A percentile compares a stretch with the other conserved stretches of the same genome.
These are phyloP conservation scores for Penicillium griseofulvum DNA, from an alignment of 2,329 filamentous ascomycete genomes.

Conservation along the genomic window DNA sequence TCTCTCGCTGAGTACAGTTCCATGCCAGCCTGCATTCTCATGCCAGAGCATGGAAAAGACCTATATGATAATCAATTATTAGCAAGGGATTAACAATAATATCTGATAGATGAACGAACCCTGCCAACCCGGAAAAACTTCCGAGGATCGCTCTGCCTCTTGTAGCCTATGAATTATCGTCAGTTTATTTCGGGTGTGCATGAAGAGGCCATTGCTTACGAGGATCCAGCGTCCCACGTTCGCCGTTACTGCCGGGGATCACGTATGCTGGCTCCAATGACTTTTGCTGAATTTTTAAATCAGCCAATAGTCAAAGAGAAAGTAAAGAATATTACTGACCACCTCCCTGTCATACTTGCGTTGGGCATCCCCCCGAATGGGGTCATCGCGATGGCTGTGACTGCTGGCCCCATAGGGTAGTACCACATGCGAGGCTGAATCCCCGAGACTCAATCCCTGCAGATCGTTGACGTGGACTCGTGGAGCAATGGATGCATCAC, in stretches of 20 bases:
- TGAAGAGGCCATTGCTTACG: slow-evolving; percentile 6
- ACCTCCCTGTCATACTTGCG: neutral
- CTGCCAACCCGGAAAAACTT: slow-evolving; percentile 21
- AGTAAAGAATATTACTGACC: neutral
- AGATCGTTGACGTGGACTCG: neutral
- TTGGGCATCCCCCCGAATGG: neutral
- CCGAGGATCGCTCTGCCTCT: slow-evolving; percentile 7
- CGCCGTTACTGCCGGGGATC: neutral
- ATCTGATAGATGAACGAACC: slow-evolving; percentile 5
- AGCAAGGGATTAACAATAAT: neutral
- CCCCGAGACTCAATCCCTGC: neutral
- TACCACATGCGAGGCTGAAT: neutral
- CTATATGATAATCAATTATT: neutral
- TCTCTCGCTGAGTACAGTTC: slow-evolving; percentile 5
- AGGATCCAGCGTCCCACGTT: slow-evolving; percentile 8
- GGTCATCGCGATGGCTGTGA: neutral
- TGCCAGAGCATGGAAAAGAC: slow-evolving; percentile 33
- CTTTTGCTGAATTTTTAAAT: neutral
- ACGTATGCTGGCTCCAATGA: slow-evolving; percentile 1
- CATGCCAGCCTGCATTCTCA: slow-evolving; percentile 24
- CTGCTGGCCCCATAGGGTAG: neutral
- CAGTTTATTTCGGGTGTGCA: neutral
- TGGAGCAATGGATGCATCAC: neutral
- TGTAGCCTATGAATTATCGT: slow-evolving; percentile 6
- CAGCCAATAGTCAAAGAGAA: neutral